Conservation (phyloP, 2,329 filamentous ascomycete species). For the Incumbomyces delicatus region DNA sequence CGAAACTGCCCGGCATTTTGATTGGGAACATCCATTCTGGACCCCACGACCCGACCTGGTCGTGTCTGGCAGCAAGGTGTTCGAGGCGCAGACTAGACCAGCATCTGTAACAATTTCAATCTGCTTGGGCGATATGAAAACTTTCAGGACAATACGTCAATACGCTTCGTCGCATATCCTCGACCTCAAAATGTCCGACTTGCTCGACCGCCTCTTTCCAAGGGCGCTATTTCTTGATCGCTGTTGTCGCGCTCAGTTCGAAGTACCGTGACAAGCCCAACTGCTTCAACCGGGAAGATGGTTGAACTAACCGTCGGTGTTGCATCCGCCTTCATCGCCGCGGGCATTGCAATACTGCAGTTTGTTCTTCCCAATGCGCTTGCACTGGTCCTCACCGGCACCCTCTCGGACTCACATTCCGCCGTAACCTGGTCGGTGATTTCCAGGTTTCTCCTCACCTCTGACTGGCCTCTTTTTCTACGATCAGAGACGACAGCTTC, state of each 20-base stretch:
- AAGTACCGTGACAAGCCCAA: neutral
- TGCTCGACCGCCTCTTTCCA: too few species aligned
- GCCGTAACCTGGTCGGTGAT: conserved; percentile 34
- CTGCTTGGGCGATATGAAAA: too few species aligned
- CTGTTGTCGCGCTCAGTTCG: neutral
- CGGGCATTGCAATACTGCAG: conserved; percentile 30
- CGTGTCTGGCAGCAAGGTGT: too few species aligned
- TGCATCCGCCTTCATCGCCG: conserved; percentile 33
- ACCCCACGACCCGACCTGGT: too few species aligned
- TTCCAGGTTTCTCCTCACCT: conserved; percentile 26
- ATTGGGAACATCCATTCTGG: too few species aligned
- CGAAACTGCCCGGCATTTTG: too few species aligned
- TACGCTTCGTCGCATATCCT: too few species aligned
- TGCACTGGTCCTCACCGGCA: conserved; percentile 28
- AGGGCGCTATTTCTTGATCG: neutral
- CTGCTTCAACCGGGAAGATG: conserved; percentile 5
- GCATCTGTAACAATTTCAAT: too few species aligned
- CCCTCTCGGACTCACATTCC: conserved; percentile 29
- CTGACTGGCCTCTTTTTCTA: conserved; percentile 36
- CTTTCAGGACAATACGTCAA: too few species aligned
- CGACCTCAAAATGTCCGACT: too few species aligned
- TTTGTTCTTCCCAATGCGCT: conserved; percentile 29
- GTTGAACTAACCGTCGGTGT: conserved; percentile 27
- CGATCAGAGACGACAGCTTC: conserved; percentile 28
- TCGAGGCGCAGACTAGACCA: too few species aligned